phyloP scores from a whole-genome alignment of 2,329 filamentous ascomycete species.

The Fusarium beomiforme region DNA sequence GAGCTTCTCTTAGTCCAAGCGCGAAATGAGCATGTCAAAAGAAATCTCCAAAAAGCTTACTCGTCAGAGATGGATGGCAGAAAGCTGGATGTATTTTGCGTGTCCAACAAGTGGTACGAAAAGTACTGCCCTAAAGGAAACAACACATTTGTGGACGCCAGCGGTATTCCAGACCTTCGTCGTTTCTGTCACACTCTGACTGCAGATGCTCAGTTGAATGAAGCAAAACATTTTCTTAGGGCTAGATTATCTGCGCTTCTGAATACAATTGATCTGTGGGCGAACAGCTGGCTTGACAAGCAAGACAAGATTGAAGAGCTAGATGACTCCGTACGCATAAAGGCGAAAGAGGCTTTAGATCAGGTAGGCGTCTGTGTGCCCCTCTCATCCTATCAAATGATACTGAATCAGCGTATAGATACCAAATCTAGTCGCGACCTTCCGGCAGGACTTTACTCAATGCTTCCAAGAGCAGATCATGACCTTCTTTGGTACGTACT shows the following conservation, averaged over 20 bases:
- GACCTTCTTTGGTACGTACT: constrained; percentile 22
- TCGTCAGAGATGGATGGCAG: constrained; percentile 33
- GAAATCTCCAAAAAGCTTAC: constrained; percentile 42
- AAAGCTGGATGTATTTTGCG: constrained; percentile 48
- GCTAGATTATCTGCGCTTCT: constrained; percentile 42
- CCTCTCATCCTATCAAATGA: background rate
- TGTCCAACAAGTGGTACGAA: constrained; percentile 49
- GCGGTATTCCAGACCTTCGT: constrained; percentile 47
- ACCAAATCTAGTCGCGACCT: background rate
- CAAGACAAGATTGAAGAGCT: background rate
- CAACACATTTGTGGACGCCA: constrained; percentile 39
- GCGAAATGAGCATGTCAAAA: constrained; percentile 44
- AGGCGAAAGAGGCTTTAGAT: background rate
- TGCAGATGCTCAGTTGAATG: constrained; percentile 45
- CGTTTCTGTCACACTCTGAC: constrained; percentile 47
- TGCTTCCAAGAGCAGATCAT: constrained; percentile 31
- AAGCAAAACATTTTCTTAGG: constrained; percentile 45
- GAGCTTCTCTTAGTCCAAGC: constrained; percentile 45
- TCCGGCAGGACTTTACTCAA: constrained; percentile 11
- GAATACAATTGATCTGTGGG: constrained; percentile 45
- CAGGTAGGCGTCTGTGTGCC: background rate
- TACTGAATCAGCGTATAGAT: constrained; percentile 19
- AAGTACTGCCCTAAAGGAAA: constrained; percentile 46
- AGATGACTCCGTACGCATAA: background rate
- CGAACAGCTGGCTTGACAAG: constrained; percentile 9